These are phyloP conservation scores for Moesziomyces antarcticus DNA, from an alignment of 1,284 basidiomycete species.

Conservation along the genomic window DNA sequence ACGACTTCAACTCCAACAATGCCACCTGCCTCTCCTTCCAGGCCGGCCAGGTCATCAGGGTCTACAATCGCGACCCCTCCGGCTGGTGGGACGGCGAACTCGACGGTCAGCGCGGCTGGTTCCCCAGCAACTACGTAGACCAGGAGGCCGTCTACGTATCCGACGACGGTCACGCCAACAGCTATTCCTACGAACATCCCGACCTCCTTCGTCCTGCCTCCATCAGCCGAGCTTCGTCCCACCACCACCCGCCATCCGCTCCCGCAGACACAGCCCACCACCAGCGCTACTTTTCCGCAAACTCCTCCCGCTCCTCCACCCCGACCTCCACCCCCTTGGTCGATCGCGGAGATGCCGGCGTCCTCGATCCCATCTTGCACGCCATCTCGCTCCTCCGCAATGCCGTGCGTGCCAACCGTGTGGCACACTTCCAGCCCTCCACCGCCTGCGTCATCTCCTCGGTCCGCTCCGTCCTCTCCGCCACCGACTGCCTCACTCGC, in stretches of 20 bases:
- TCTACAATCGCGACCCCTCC: slow-evolving; percentile 84
- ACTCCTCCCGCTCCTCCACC: slow-evolving; percentile 43
- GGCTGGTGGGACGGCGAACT: slow-evolving; percentile 99
- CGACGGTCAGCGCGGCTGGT: slow-evolving; percentile 80
- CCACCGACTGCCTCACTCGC: slow-evolving; percentile 85
- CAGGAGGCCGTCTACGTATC: slow-evolving; percentile 48
- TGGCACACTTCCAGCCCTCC: slow-evolving; percentile 77
- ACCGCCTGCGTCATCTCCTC: slow-evolving; percentile 87
- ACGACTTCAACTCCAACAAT: slow-evolving; percentile 64
- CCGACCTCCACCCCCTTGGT: slow-evolving; percentile 32
- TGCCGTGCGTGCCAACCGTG: slow-evolving; percentile 80
- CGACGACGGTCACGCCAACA: slow-evolving; percentile 30
- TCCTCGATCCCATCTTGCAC: slow-evolving; percentile 75
- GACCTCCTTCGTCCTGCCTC: slow-evolving; percentile 17
- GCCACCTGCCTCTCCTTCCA: slow-evolving; percentile 83
- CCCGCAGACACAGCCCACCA: slow-evolving; percentile 1
- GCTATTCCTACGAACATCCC: slow-evolving; percentile 29
- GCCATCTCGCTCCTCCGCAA: slow-evolving; percentile 85
- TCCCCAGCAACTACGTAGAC: slow-evolving; percentile 78
- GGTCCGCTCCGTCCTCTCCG: slow-evolving; percentile 86
- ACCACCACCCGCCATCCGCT: slow-evolving; percentile 18
- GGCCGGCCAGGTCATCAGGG: slow-evolving; percentile 88
- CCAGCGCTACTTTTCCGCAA: slow-evolving; percentile 37
- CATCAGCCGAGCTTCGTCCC: slow-evolving; percentile 15
- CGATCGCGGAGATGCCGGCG: slow-evolving; percentile 37